Evolutionary conservation across 768 basidiomycete species (phyloP).

Genomic region (Naganishia friedmannii): DNA sequence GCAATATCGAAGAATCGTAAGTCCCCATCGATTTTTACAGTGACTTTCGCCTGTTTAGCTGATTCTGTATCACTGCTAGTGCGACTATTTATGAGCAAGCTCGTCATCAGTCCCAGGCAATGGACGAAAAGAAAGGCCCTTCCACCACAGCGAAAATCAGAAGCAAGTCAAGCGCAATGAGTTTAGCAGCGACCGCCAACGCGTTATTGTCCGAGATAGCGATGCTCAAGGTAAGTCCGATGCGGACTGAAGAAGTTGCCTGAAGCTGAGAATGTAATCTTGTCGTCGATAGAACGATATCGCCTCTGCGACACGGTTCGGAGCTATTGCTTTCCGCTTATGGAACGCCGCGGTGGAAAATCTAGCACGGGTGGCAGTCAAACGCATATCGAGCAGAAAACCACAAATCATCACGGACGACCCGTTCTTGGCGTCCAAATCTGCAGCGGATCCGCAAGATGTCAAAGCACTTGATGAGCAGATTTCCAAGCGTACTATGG

Average conservation of each 20-base stretch:
- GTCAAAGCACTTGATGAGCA: conserved; percentile 43
- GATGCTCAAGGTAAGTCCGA: conserved; percentile 20
- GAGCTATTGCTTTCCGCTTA: conserved; percentile 69
- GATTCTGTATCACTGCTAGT: neutral
- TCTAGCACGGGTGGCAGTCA: conserved; percentile 58
- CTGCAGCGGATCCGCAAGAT: conserved; percentile 29
- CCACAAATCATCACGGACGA: conserved; percentile 54
- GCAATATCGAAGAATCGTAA: conserved; percentile 55
- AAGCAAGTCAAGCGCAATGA: conserved; percentile 61
- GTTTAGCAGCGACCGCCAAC: conserved; percentile 70
- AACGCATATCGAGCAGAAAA: conserved; percentile 49
- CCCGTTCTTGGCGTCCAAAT: conserved; percentile 53
- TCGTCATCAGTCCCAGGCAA: conserved; percentile 3
- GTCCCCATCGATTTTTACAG: neutral
- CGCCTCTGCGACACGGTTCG: conserved; percentile 59
- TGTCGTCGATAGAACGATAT: conserved; percentile 64
- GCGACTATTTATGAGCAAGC: conserved; percentile 7
- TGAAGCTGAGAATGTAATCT: neutral
- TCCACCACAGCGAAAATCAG: conserved; percentile 63
- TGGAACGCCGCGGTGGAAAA: conserved; percentile 77
- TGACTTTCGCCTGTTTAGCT: neutral
- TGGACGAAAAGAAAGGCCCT: conserved; percentile 5
- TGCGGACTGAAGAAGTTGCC: neutral
- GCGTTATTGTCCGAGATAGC: conserved; percentile 69
- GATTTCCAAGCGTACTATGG: conserved; percentile 32